Conservation (phyloP, 2,329 filamentous ascomycete species). For the Alternaria sp. region DNA sequence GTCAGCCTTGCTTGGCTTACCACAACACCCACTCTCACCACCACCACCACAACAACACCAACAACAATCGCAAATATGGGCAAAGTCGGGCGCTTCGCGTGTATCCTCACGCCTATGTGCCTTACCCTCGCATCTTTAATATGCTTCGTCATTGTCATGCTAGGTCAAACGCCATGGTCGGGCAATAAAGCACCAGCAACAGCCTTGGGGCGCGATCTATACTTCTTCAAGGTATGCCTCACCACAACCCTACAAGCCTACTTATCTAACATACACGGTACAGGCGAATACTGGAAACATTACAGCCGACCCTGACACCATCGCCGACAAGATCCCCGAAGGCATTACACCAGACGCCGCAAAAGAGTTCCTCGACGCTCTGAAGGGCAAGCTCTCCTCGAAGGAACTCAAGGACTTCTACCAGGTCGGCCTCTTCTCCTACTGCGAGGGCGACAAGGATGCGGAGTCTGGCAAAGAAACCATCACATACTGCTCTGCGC, state of each 20-base stretch:
- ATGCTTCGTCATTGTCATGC: conserved; percentile 67
- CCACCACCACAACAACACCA: background rate
- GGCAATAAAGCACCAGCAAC: conserved; percentile 46
- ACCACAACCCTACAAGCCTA: conserved; percentile 44
- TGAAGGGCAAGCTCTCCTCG: conserved; percentile 49
- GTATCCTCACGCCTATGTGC: conserved; percentile 86
- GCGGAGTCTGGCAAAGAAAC: conserved; percentile 58
- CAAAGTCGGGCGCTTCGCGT: conserved; percentile 80
- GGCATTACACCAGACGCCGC: conserved; percentile 39
- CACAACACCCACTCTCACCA: background rate
- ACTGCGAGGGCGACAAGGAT: conserved; percentile 73
- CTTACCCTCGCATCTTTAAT: conserved; percentile 81
- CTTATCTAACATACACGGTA: conserved; percentile 23
- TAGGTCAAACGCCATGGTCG: conserved; percentile 64
- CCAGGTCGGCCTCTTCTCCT: conserved; percentile 85
- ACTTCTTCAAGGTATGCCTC: conserved; percentile 66
- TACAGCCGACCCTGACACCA: conserved; percentile 57
- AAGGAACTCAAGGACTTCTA: conserved; percentile 75
- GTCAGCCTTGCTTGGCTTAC: conserved; percentile 15
- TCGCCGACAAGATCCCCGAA: conserved; percentile 40
- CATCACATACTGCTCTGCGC: conserved; percentile 71
- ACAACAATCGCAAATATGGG: conserved; percentile 63
- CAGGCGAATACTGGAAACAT: conserved; percentile 61
- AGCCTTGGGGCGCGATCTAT: conserved; percentile 59
- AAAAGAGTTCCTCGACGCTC: conserved; percentile 51